Evolutionary conservation across 495 filamentous ascomycete species (phyloP).

Genomic region (Apiosordaria backusii): DNA sequence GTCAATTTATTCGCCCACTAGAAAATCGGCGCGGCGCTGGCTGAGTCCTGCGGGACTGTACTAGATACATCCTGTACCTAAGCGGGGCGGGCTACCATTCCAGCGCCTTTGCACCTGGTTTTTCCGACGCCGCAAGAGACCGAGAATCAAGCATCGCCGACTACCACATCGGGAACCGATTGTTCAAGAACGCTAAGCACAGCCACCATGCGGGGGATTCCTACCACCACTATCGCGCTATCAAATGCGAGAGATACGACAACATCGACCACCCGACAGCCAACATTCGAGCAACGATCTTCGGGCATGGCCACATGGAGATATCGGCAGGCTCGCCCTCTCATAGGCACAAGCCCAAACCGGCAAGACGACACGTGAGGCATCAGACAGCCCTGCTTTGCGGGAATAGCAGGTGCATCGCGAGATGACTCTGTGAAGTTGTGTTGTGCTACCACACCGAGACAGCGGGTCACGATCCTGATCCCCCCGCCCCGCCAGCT

Average conservation of each 20-base stretch:
- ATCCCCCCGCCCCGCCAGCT: not conserved
- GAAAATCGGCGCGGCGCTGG: not conserved
- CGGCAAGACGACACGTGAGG: not conserved
- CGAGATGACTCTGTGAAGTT: not conserved
- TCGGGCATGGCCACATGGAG: not conserved
- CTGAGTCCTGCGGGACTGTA: not conserved
- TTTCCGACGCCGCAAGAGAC: not conserved
- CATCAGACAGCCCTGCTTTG: not conserved
- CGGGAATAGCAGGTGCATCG: not conserved
- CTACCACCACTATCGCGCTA: not conserved
- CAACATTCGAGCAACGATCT: not conserved
- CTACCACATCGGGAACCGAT: not conserved
- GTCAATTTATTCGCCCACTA: not conserved
- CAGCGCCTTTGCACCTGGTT: not conserved
- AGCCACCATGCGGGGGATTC: not conserved
- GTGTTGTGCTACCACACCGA: slow-evolving; percentile 10
- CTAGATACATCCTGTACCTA: too few relatives aligned
- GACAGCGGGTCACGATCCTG: not conserved
- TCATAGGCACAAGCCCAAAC: not conserved
- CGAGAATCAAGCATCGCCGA: not conserved
- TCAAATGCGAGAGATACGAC: too few relatives aligned
- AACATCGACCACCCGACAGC: too few relatives aligned
- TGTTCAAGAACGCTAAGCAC: not conserved
- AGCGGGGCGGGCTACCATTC: not conserved
- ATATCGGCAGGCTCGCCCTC: not conserved